Percentiles rank a stretch among this genome's conserved stretches.
phyloP scores from a whole-genome alignment of 2,329 filamentous ascomycete genomes.

The Thielaviopsis populi region DNA sequence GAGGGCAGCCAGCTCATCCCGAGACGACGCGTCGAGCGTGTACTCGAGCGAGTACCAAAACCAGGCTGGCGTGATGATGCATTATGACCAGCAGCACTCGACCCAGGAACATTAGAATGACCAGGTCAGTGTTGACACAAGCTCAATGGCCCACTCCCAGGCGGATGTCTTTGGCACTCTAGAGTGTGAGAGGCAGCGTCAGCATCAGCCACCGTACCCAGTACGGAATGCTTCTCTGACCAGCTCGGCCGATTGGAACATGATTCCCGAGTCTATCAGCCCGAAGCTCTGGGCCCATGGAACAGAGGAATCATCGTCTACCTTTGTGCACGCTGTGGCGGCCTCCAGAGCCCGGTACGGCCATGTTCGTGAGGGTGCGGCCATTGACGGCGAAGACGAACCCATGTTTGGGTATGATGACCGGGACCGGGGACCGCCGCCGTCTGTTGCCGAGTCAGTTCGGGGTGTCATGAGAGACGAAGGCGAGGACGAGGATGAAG shows the following conservation, averaged over 20 bases:
- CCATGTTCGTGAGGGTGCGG: slow-evolving; percentile 13
- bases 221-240: slow-evolving; percentile 5
- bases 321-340: background rate
- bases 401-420: background rate
- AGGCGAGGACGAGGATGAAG: background rate
- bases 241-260: slow-evolving; percentile 16
- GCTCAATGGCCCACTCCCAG: background rate
- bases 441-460: slow-evolving; percentile 10
- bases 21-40: slow-evolving; percentile 9
- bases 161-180: background rate
- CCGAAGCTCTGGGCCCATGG: slow-evolving; percentile 10
- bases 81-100: slow-evolving; percentile 1
- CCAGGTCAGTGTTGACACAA: background rate
- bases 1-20: slow-evolving; percentile 4
- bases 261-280: slow-evolving; percentile 13
- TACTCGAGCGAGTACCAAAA: slow-evolving; percentile 9
- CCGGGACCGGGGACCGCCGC: background rate
- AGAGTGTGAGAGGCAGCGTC: background rate
- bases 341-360: background rate
- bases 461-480: background rate
- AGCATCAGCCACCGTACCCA: background rate
- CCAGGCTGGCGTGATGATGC: background rate
- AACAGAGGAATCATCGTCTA: background rate
- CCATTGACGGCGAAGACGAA: slow-evolving; percentile 7
- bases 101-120: slow-evolving; percentile 6